Evolutionary conservation across 1,284 basidiomycete genomes (phyloP).

Genomic region (Ceratobasidium theobromae): DNA sequence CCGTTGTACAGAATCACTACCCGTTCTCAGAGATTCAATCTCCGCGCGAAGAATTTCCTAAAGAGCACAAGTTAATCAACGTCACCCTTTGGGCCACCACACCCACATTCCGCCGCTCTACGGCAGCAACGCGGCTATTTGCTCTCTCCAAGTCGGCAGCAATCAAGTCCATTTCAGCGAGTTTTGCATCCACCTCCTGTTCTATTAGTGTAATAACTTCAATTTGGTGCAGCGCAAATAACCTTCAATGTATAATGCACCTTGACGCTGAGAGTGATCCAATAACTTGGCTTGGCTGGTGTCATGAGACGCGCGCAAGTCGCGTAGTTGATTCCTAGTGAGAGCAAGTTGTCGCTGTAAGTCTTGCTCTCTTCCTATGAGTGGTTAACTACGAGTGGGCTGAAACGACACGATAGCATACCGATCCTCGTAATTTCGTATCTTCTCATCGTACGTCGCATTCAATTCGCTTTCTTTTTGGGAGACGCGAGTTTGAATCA

Average conservation of each 20-base stretch:
- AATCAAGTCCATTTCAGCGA: constrained; percentile 90
- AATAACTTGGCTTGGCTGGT: constrained; percentile 88
- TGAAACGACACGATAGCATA: constrained; percentile 42
- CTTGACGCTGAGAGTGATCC: constrained; percentile 85
- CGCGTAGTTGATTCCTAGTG: constrained; percentile 83
- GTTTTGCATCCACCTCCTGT: constrained; percentile 83
- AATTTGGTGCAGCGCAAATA: constrained; percentile 27
- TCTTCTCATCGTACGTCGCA: constrained; percentile 92
- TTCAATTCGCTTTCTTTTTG: constrained; percentile 95
- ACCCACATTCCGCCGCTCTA: constrained; percentile 87
- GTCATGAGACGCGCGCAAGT: constrained; percentile 88
- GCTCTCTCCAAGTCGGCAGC: constrained; percentile 90
- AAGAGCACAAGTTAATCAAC: constrained; percentile 1
- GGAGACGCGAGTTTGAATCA: constrained; percentile 79
- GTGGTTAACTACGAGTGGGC: background rate
- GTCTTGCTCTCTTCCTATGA: constrained; percentile 76
- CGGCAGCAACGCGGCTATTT: constrained; percentile 85
- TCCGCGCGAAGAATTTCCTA: constrained; percentile 91
- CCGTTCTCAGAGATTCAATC: constrained; percentile 84
- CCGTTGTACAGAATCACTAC: constrained; percentile 74
- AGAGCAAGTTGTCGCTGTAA: constrained; percentile 83
- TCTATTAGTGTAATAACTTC: constrained; percentile 51
- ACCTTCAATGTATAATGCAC: constrained; percentile 46
- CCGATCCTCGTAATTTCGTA: constrained; percentile 94
- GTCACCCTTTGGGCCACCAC: background rate